Evolutionary conservation across 2,329 filamentous ascomycete genomes (phyloP).

Genomic region (Cladosporium sphaerospermum): DNA sequence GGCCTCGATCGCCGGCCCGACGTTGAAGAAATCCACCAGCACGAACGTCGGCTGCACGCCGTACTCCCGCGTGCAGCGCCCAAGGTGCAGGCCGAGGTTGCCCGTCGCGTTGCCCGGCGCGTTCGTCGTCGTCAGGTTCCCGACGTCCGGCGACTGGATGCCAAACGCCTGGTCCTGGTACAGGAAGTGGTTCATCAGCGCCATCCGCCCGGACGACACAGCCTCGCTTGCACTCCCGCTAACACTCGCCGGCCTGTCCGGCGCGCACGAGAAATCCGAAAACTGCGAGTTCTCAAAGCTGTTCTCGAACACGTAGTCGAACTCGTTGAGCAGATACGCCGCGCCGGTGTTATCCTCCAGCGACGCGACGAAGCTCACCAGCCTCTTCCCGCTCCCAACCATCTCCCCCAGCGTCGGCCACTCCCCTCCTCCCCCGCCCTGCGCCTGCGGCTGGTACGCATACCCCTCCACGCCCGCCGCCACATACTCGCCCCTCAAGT

Average conservation of each 20-base stretch:
- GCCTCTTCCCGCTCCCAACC: slow-evolving; percentile 36
- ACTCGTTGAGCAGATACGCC: slow-evolving; percentile 34
- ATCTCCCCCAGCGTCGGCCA: slow-evolving; percentile 41
- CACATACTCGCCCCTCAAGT: slow-evolving; percentile 42
- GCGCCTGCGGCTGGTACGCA: slow-evolving; percentile 31
- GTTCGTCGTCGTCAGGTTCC: slow-evolving; percentile 38
- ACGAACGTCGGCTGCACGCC: slow-evolving; percentile 37
- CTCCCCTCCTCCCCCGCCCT: slow-evolving; percentile 23
- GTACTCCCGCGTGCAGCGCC: slow-evolving; percentile 34
- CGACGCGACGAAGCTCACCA: slow-evolving; percentile 35
- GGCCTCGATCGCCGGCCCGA: slow-evolving; percentile 50
- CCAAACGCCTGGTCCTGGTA: slow-evolving; percentile 31
- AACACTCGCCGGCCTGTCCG: slow-evolving; percentile 38
- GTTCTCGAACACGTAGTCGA: slow-evolving; percentile 41
- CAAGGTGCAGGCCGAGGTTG: slow-evolving; percentile 39
- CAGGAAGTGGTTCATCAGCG: slow-evolving; percentile 45
- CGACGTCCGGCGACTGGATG: slow-evolving; percentile 35
- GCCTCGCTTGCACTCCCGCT: slow-evolving; percentile 19
- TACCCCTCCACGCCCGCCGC: slow-evolving; percentile 46
- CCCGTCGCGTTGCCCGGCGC: slow-evolving; percentile 34
- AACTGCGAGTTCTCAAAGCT: slow-evolving; percentile 29
- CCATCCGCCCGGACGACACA: slow-evolving; percentile 33
- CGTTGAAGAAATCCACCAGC: slow-evolving; percentile 41
- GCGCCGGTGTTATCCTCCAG: slow-evolving; percentile 36
- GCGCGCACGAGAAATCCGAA: slow-evolving; percentile 37